Percentiles rank a stretch among this genome's conserved stretches.
phyloP scores from a whole-genome alignment of 352 stramenopile genomes.

The Plasmopara viticola region DNA sequence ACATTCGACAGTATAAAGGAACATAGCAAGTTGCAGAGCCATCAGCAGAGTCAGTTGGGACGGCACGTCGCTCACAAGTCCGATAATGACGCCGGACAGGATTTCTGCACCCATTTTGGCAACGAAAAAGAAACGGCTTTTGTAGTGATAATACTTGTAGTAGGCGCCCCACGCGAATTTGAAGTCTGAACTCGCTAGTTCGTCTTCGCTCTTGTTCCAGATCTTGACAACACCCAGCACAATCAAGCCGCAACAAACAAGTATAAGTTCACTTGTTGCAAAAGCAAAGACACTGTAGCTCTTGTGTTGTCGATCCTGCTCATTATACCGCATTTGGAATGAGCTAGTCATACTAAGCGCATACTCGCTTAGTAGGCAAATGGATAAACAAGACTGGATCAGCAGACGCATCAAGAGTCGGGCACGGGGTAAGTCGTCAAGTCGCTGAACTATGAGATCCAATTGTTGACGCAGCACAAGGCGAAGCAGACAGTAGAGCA shows the following conservation, averaged over 20 bases:
- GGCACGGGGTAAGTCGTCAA: conserved; percentile 61
- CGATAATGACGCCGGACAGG: conserved; percentile 63
- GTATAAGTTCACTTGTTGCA: conserved; percentile 49
- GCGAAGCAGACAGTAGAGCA: conserved; percentile 47
- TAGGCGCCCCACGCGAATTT: conserved; percentile 77
- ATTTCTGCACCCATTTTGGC: conserved; percentile 76
- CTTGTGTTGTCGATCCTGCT: conserved; percentile 29
- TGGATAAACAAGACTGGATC: conserved; percentile 61
- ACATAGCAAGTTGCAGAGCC: conserved; percentile 65
- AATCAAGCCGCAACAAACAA: conserved; percentile 64
- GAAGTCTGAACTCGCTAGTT: conserved; percentile 57
- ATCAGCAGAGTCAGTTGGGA: conserved; percentile 71
- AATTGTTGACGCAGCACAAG: conserved; percentile 40
- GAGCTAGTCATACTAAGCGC: conserved; percentile 72
- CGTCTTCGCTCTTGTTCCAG: conserved; percentile 49
- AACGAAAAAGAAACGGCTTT: conserved; percentile 66
- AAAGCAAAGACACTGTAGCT: conserved; percentile 50
- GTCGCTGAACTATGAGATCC: conserved; percentile 46
- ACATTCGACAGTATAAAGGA: conserved; percentile 61
- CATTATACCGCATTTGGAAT: conserved; percentile 73
- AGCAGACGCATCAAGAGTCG: conserved; percentile 65
- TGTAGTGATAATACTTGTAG: conserved; percentile 76
- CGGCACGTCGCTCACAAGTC: conserved; percentile 63
- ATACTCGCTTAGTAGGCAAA: conserved; percentile 77
- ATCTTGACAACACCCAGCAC: conserved; percentile 61